These are phyloP conservation scores for Filosporella fistucella DNA, from an alignment of 495 filamentous ascomycete species.

Conservation along the genomic window DNA sequence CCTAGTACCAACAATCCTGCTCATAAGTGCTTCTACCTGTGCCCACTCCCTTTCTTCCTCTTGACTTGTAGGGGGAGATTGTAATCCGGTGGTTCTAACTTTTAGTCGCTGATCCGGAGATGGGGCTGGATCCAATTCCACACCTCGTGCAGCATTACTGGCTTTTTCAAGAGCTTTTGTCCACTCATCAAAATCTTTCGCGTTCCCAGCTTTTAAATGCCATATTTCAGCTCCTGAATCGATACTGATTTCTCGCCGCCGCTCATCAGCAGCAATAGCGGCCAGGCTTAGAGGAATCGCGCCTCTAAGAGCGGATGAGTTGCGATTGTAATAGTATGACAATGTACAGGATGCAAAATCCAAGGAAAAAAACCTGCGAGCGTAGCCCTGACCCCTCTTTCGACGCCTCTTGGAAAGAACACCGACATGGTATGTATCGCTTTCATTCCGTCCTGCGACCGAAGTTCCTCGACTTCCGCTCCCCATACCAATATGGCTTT, in stretches of 20 bases:
- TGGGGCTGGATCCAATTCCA: conserved; percentile 8
- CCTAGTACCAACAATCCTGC: conserved; percentile 76
- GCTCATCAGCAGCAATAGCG: conserved; percentile 82
- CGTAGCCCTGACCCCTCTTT: conserved; percentile 91
- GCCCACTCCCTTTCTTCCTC: conserved; percentile 81
- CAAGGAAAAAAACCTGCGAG: conserved; percentile 87
- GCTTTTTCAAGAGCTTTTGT: conserved; percentile 79
- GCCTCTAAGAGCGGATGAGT: conserved; percentile 83
- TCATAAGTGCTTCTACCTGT: conserved; percentile 75
- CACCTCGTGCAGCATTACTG: conserved; percentile 47
- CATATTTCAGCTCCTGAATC: conserved; percentile 96
- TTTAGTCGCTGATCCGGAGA: conserved; percentile 7
- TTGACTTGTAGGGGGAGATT: conserved; percentile 2
- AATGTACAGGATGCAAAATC: conserved; percentile 88
- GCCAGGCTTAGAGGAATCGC: conserved; percentile 90
- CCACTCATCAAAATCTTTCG: conserved; percentile 84
- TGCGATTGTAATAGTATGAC: conserved; percentile 91
- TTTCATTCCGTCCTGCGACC: conserved; percentile 17
- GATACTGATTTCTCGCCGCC: conserved; percentile 85
- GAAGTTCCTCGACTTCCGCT: conserved; percentile 18
- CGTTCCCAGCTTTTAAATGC: conserved; percentile 83
- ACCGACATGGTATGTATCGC: conserved; percentile 64
- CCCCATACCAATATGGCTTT: conserved; percentile 33
- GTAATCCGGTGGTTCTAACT: conserved; percentile 13
- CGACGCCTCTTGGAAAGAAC: conserved; percentile 81